Evolutionary conservation across 2,329 filamentous ascomycete species (phyloP).

Genomic region (Hymenotorrendiella dingleyae): DNA sequence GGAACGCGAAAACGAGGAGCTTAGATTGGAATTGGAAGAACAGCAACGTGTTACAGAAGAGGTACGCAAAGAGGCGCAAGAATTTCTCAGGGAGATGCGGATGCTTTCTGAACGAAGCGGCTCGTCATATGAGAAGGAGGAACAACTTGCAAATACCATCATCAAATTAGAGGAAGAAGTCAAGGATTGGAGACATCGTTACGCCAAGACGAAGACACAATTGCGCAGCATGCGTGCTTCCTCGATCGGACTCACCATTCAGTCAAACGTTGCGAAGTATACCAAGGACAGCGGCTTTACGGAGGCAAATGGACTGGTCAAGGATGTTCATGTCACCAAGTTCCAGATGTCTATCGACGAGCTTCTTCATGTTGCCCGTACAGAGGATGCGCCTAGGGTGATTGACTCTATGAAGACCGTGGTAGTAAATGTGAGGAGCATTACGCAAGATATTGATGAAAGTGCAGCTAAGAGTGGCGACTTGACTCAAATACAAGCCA

Average conservation of each 20-base stretch:
- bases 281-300: slow-evolving; percentile 62
- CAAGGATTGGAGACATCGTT: slow-evolving; percentile 84
- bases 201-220: slow-evolving; percentile 83
- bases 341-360: slow-evolving; percentile 96
- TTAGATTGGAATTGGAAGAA: slow-evolving; percentile 59
- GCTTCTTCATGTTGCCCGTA: slow-evolving; percentile 69
- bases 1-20: slow-evolving; percentile 60
- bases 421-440: slow-evolving; percentile 73
- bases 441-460: slow-evolving; percentile 73
- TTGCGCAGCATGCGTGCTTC: slow-evolving; percentile 74
- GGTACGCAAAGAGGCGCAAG: slow-evolving; percentile 75
- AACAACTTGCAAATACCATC: slow-evolving; percentile 69
- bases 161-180: slow-evolving; percentile 75
- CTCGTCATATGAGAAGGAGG: slow-evolving; percentile 74
- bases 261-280: slow-evolving; percentile 64
- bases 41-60: slow-evolving; percentile 83
- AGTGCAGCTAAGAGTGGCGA: slow-evolving; percentile 45
- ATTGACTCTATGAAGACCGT: slow-evolving; percentile 85
- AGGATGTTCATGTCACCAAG: slow-evolving; percentile 87
- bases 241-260: slow-evolving; percentile 65
- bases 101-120: slow-evolving; percentile 74
- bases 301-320: slow-evolving; percentile 70
- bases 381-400: slow-evolving; percentile 65
- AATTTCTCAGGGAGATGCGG: slow-evolving; percentile 86
- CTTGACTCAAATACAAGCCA: slow-evolving; percentile 52